A percentile compares a stretch with the other conserved stretches of the same genome.
Evolutionary conservation across 768 basidiomycete species (phyloP).

Genomic region (Amanita exitialis): DNA sequence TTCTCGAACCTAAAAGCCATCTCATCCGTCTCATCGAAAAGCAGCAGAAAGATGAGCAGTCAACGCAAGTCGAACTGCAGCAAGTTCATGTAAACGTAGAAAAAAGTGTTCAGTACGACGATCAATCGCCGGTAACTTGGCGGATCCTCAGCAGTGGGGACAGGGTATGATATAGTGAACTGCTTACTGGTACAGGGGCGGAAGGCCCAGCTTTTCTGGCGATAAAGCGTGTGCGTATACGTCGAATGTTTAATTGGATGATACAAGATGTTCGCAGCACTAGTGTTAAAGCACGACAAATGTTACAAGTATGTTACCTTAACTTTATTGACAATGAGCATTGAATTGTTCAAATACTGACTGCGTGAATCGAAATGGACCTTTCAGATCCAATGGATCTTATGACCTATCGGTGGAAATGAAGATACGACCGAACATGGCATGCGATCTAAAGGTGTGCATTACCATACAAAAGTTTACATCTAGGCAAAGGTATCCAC

Average conservation of each 20-base stretch:
- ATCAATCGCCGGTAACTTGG: background rate
- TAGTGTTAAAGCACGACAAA: background rate
- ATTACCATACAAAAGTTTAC: too few species aligned
- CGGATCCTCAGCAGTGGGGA: background rate
- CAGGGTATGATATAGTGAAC: background rate
- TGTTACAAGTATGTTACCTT: background rate
- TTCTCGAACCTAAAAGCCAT: background rate
- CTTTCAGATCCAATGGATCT: too few species aligned
- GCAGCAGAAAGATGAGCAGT: background rate
- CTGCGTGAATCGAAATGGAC: too few species aligned
- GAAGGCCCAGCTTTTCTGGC: background rate
- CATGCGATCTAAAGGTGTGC: too few species aligned
- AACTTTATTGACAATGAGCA: background rate
- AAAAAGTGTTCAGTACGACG: conserved; percentile 13
- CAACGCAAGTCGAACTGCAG: conserved; percentile 6
- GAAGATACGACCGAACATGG: too few species aligned
- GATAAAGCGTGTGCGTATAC: background rate
- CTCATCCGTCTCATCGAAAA: background rate
- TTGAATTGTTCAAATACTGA: too few species aligned
- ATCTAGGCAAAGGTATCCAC: too few species aligned
- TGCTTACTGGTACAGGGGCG: conserved; percentile 5
- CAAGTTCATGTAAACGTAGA: conserved; percentile 14
- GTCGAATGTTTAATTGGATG: background rate
- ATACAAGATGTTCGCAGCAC: background rate
- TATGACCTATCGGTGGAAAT: too few species aligned